Conservation (phyloP, 73 alveolate genomes). For the Stentor roeselii region DNA sequence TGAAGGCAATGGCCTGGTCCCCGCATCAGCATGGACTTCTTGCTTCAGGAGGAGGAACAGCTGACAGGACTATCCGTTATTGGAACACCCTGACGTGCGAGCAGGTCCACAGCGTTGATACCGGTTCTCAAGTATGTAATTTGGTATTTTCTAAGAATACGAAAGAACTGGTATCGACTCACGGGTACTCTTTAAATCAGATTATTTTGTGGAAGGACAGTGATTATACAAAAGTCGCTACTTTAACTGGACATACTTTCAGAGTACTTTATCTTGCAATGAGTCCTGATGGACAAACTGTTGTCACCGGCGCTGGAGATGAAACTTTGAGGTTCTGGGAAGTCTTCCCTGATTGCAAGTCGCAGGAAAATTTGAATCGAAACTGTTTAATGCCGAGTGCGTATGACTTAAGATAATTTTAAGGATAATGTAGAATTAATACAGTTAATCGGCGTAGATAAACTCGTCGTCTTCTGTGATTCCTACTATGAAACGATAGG, state of each 20-base stretch:
- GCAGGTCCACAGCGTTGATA: constrained; percentile 73
- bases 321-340: constrained; percentile 95
- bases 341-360: too few species aligned
- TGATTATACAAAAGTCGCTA: constrained; percentile 78
- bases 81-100: constrained; percentile 85
- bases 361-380: too few species aligned
- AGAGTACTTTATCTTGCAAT: constrained; percentile 89
- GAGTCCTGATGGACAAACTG: constrained; percentile 91
- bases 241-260: constrained; percentile 89
- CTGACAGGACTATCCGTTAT: constrained; percentile 91
- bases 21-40: constrained; percentile 91
- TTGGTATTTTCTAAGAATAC: constrained; percentile 80
- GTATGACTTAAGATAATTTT: too few species aligned
- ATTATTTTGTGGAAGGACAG: constrained; percentile 92
- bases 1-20: constrained; percentile 96
- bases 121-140: constrained; percentile 92
- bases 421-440: too few species aligned
- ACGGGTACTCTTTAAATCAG: constrained; percentile 88
- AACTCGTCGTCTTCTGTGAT: constrained; percentile 9
- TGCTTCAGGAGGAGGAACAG: constrained; percentile 96
- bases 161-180: constrained; percentile 91
- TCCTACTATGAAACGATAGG: constrained; percentile 15
- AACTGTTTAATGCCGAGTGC: too few species aligned
- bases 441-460: constrained; percentile 3
- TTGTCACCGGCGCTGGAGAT: constrained; percentile 98